Base-by-base conservation (phyloP, 495 filamentous ascomycete species). In the Penicillium robsamsonii region DNA sequence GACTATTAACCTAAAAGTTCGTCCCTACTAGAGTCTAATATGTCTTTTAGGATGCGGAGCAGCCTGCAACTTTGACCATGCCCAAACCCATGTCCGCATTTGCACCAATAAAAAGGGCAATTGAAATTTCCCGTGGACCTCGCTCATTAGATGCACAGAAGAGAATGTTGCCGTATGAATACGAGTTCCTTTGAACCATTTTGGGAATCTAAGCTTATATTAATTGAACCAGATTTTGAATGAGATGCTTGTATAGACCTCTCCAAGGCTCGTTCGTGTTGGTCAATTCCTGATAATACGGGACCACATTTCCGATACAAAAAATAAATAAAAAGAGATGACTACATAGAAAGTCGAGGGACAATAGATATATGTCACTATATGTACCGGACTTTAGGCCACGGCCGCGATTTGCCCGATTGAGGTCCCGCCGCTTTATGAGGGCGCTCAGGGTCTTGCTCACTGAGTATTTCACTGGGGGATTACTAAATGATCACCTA, bases 31-130 rank as follows among this genome's bases (percentile, higher is more conserved):
- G 3, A 2, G 33, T n/a, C 33, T 37, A 37, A 37, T 13, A n/a
- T 15, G 13, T 15, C 33, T 50, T 31, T n/a, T 27, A 52, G 46
- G 20, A 41, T 20, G 40, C 50, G 11, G 37, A 59, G 20, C 47
- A 50, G 9, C 29, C 41, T 9, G 20, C 52, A 2, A 41, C 35
- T 24, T 48, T 57, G 12, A 33, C 58, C 10, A 46, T 35, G 48
- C 44, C 53, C 37, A 31, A 13, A 31, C 41, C 58, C 13, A 46
- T 42, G 48, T 49, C 53, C 37, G 31, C 17, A 38, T 46, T 47
- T 10, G 56, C 53, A 53, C 48, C 60, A 8, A 59, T 50, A 49
- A 63, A 60, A 50, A 46, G 49, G 1, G 33, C 48, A 1, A 54
- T 44, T 13, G n/a, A 49, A 18, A 56, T 38, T 9, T n/a, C 53